Conservation (phyloP, 495 filamentous ascomycete genomes). For the Paragyromitra xinjiangensis region DNA sequence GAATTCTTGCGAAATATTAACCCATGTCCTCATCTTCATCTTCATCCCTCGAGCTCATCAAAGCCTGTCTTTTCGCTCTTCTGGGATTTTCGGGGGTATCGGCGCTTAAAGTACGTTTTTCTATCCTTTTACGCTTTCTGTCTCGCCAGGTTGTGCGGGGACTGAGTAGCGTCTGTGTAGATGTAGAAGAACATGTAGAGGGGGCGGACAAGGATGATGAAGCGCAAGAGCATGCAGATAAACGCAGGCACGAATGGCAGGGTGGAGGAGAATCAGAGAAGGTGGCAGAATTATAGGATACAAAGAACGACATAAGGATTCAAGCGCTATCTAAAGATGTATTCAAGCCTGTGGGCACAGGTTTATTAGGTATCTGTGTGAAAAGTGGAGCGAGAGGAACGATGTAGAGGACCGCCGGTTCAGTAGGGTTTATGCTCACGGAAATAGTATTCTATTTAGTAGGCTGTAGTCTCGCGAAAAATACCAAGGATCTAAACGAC, state of each 20-base stretch:
- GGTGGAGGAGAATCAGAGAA: neutral
- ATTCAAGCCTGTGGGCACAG: neutral
- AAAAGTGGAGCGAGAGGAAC: neutral
- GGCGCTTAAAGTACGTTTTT: neutral
- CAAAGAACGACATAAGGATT: neutral
- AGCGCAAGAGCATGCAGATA: neutral
- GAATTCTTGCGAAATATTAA: neutral
- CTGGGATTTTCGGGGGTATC: neutral
- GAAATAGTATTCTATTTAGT: too few species aligned
- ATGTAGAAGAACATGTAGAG: neutral
- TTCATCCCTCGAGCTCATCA: neutral
- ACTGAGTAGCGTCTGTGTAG: too few species aligned
- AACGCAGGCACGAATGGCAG: neutral
- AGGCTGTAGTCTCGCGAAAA: too few species aligned
- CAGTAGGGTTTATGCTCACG: too few species aligned
- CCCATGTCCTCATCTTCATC: neutral
- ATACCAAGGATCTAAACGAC: too few species aligned
- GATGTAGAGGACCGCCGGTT: neutral
- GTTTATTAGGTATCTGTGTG: neutral
- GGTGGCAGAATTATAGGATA: neutral
- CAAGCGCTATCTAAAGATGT: neutral
- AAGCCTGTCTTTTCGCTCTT: neutral
- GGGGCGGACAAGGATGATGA: neutral
- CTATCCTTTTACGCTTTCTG: neutral
- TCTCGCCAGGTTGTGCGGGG: neutral